A percentile compares a stretch with the other conserved stretches of the same genome.
These are phyloP conservation scores for Davidsoniella virescens DNA, from an alignment of 2,329 filamentous ascomycete genomes.

Conservation along the genomic window DNA sequence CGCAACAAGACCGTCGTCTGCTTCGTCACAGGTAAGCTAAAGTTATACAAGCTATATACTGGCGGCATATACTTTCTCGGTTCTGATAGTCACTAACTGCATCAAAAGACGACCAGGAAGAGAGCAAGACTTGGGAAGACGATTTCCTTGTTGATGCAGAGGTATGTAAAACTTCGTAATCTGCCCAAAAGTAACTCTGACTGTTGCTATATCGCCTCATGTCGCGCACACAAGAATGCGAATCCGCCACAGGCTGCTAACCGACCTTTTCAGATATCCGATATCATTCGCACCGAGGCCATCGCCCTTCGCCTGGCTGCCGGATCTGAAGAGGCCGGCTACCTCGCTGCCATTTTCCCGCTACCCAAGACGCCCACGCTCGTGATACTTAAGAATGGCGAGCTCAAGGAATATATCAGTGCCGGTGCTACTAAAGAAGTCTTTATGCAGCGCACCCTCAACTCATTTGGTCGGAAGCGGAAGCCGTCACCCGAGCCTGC, in stretches of 20 bases:
- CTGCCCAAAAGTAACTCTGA: not conserved
- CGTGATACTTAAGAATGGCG: slow-evolving; percentile 63
- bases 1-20: slow-evolving; percentile 67
- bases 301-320: slow-evolving; percentile 54
- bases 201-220: not conserved
- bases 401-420: slow-evolving; percentile 60
- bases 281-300: slow-evolving; percentile 42
- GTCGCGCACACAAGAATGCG: not conserved
- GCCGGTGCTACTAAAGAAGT: slow-evolving; percentile 47
- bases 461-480: slow-evolving; percentile 19
- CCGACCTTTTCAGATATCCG: slow-evolving; percentile 29
- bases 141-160: slow-evolving; percentile 45
- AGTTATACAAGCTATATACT: not conserved
- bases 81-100: not conserved
- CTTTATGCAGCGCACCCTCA: slow-evolving; percentile 35
- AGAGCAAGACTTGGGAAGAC: slow-evolving; percentile 57
- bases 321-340: slow-evolving; percentile 66
- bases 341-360: slow-evolving; percentile 68
- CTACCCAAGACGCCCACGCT: slow-evolving; percentile 64
- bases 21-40: slow-evolving; percentile 56
- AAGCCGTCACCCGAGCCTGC: slow-evolving; percentile 11
- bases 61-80: not conserved
- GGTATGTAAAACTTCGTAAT: slow-evolving; percentile 23
- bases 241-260: not conserved
- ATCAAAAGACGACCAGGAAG: slow-evolving; percentile 46